Base-by-base conservation (phyloP, 192 early-diverging fungal species). In the Linnemannia hyalina region DNA sequence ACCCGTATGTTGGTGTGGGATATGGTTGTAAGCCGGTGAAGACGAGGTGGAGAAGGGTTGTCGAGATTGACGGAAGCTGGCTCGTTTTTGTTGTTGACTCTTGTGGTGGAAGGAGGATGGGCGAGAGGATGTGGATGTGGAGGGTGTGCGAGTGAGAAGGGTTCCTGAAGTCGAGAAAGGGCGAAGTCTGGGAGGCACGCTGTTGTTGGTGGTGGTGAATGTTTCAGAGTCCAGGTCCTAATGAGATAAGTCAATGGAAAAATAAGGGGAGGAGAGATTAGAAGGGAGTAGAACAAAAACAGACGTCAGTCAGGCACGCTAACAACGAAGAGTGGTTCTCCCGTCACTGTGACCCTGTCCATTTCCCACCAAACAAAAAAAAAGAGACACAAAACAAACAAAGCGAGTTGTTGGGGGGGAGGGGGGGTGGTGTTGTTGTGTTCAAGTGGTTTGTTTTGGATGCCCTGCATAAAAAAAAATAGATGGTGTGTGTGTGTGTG, bases 1-100 rank as follows among this genome's bases (percentile, higher is more conserved):
- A 20, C 75, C 74, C 1, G 44, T 6, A 44, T 42, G 23, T 26
- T 42, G 72, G 13, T 42, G 46, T 4, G 80, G 55, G 32, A 49
- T 26, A 52, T 79, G 46, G 23, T 65, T n/a, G 20, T 60, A 9
- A n/a, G 57, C 74, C 16, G 83, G 49, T 38, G 60, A 68, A 2
- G 54, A 55, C 32, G 72, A 65, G 10, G 60, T 65, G 13, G 60
- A 65, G 29, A 65, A 82, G 29, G 83, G 77, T 35, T 80, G 78
- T 8, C 83, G 63, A 2, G 83, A 65, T 36, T 74, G 68, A 2
- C 60, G 60, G 26, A 65, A 65, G 49, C 41, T 77, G 10, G 78
- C 16, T 11, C 83, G 73, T 26, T 52, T 52, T 52, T 78, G 35
- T 6, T 78, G 72, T 63, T 77, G 76, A 38, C 74, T 75, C 40